These are phyloP conservation scores for Saccharomycopsis javanensis DNA, from an alignment of 805 yeast genomes.

Conservation along the genomic window DNA sequence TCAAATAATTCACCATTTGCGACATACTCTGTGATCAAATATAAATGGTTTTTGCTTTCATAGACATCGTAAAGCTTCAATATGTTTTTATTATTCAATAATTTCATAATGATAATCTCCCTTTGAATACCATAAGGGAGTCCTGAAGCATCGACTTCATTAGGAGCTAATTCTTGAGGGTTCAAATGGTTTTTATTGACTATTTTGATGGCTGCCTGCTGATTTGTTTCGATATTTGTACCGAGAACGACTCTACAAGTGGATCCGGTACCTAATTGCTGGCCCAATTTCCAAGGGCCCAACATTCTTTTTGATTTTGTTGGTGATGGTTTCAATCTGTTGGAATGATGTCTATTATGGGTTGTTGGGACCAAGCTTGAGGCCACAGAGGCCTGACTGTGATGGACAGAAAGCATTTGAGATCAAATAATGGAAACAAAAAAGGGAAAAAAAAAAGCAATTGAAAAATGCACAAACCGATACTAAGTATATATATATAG, in stretches of 20 bases:
- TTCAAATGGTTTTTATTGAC: conserved; percentile 55
- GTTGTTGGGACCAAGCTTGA: conserved; percentile 39
- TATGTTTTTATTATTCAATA: conserved; percentile 87
- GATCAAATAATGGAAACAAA: neutral
- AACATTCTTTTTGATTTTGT: conserved; percentile 33
- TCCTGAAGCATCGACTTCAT: conserved; percentile 42
- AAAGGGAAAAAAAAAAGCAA: neutral
- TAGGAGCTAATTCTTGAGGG: conserved; percentile 24
- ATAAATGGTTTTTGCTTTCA: conserved; percentile 90
- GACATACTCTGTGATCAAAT: conserved; percentile 69
- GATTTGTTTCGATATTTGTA: conserved; percentile 58
- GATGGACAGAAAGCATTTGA: conserved; percentile 7
- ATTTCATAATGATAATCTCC: conserved; percentile 94
- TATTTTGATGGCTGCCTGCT: conserved; percentile 74
- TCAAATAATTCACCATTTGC: conserved; percentile 87
- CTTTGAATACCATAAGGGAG: conserved; percentile 94
- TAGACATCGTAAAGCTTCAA: conserved; percentile 93
- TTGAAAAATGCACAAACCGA: neutral
- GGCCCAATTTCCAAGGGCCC: conserved; percentile 79
- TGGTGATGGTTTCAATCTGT: conserved; percentile 28
- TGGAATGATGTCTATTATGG: conserved; percentile 24
- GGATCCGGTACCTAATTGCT: conserved; percentile 73
- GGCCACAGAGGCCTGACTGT: conserved; percentile 53
- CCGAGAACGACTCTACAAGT: conserved; percentile 74
- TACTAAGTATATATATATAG: too few species aligned